A percentile compares a stretch with the other conserved stretches of the same genome.
phyloP scores from a whole-genome alignment of 169 alveolate species.

The Eimeria zaria region DNA sequence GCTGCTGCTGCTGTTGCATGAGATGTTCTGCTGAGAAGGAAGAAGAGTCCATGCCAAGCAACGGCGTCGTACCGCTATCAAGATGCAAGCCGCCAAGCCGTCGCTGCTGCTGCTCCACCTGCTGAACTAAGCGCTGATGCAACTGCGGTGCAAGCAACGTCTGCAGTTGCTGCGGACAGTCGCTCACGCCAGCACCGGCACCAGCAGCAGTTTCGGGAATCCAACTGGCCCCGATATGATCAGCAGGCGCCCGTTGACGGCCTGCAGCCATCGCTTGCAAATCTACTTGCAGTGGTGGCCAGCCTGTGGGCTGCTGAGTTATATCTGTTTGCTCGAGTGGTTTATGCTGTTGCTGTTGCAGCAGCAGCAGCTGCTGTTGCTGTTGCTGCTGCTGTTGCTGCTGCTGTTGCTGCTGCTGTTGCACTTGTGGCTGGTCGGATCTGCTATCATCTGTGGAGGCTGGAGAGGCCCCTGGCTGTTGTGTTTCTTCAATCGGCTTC shows the following conservation, averaged over 20 bases:
- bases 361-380: neutral
- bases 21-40: constrained; percentile 31
- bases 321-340: neutral
- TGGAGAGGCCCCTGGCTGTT: neutral
- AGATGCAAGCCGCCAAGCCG: constrained; percentile 26
- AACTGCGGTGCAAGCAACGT: constrained; percentile 35
- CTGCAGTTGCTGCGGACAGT: constrained; percentile 52
- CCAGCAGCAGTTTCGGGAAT: neutral
- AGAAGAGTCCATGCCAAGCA: constrained; percentile 1
- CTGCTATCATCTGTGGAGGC: neutral
- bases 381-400: constrained; percentile 7
- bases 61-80: constrained; percentile 23
- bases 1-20: constrained; percentile 37
- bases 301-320: constrained; percentile 37
- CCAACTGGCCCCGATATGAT: neutral
- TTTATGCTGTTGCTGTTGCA: constrained; percentile 23
- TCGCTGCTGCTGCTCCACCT: constrained; percentile 54
- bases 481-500: neutral
- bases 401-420: constrained; percentile 13
- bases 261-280: constrained; percentile 43
- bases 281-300: neutral
- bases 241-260: constrained; percentile 1
- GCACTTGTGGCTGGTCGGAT: neutral
- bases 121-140: constrained; percentile 51
- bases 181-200: constrained; percentile 7